Evolutionary conservation across 1,284 basidiomycete species (phyloP).

Genomic region (Papiliotrema terrestris): DNA sequence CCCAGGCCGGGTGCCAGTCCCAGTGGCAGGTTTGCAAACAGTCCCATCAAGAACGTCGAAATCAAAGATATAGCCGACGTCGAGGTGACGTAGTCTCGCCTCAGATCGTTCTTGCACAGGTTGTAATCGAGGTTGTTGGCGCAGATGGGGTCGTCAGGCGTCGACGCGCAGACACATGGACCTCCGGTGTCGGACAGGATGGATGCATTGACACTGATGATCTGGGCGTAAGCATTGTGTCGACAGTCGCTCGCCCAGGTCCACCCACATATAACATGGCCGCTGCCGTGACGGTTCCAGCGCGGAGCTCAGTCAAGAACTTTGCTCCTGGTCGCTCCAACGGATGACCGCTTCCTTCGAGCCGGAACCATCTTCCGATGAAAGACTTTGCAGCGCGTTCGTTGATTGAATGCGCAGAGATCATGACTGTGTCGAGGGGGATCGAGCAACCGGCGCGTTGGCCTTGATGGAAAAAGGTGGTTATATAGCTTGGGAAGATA

Average conservation of each 20-base stretch:
- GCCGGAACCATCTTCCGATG: conserved; percentile 74
- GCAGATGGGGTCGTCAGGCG: conserved; percentile 48
- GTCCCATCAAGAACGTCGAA: conserved; percentile 74
- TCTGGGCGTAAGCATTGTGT: conserved; percentile 1
- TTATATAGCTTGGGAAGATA: too few relatives aligned
- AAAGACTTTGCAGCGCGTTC: conserved; percentile 60
- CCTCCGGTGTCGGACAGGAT: conserved; percentile 75
- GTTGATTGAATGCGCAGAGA: conserved; percentile 37
- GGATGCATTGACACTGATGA: conserved; percentile 50
- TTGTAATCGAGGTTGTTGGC: conserved; percentile 60
- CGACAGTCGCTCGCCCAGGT: not conserved
- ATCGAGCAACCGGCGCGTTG: too few relatives aligned
- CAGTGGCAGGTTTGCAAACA: conserved; percentile 78
- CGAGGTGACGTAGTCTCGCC: conserved; percentile 57
- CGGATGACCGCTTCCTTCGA: conserved; percentile 76
- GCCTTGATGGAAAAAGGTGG: too few relatives aligned
- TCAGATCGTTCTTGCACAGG: conserved; percentile 64
- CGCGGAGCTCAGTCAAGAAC: conserved; percentile 77
- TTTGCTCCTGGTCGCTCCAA: conserved; percentile 70
- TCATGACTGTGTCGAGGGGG: not conserved
- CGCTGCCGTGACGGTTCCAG: conserved; percentile 78
- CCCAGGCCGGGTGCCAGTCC: conserved; percentile 67
- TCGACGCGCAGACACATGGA: conserved; percentile 65
- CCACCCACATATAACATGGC: conserved; percentile 45
- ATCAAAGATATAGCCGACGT: conserved; percentile 76